Percentiles rank a stretch among this genome's conserved stretches.
Evolutionary conservation across 495 filamentous ascomycete genomes (phyloP).

Genomic region (Neurospora sp.): DNA sequence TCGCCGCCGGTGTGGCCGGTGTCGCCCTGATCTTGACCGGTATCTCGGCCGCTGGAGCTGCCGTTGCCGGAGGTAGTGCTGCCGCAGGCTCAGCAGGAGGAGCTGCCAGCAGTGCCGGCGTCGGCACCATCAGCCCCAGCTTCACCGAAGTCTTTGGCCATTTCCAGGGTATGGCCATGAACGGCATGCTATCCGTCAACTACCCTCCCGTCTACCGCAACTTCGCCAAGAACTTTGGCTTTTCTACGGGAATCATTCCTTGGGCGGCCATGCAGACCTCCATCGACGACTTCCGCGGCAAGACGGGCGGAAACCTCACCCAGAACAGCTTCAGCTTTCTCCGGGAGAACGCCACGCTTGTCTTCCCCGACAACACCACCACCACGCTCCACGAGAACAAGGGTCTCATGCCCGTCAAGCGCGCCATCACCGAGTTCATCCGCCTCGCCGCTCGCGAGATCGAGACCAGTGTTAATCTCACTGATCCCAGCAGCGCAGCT

Average conservation of each 20-base stretch:
- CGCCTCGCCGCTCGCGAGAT: constrained; percentile 41
- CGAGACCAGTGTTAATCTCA: constrained; percentile 39
- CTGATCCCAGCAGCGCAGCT: constrained; percentile 11
- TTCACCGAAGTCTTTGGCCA: constrained; percentile 81
- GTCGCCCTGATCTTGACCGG: constrained; percentile 70
- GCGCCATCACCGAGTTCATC: constrained; percentile 41
- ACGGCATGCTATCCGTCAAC: constrained; percentile 86
- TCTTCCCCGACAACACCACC: constrained; percentile 45
- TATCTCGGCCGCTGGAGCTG: constrained; percentile 57
- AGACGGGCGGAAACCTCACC: constrained; percentile 81
- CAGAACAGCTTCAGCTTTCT: constrained; percentile 67
- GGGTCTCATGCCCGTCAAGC: constrained; percentile 36
- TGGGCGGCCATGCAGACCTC: constrained; percentile 70
- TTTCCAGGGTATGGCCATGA: constrained; percentile 90
- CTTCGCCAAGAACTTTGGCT: constrained; percentile 88
- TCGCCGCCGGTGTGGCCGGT: constrained; percentile 79
- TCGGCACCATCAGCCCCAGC: constrained; percentile 63
- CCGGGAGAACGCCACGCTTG: constrained; percentile 54
- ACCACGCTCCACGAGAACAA: constrained; percentile 19
- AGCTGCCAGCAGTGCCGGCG: constrained; percentile 47
- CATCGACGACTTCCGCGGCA: constrained; percentile 75
- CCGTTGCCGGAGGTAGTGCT: constrained; percentile 35
- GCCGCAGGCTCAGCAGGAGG: constrained; percentile 19
- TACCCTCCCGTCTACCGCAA: constrained; percentile 79
- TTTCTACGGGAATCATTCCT: constrained; percentile 75